These are phyloP conservation scores for Penicillium soppii DNA, from an alignment of 495 filamentous ascomycete genomes.

Conservation along the genomic window DNA sequence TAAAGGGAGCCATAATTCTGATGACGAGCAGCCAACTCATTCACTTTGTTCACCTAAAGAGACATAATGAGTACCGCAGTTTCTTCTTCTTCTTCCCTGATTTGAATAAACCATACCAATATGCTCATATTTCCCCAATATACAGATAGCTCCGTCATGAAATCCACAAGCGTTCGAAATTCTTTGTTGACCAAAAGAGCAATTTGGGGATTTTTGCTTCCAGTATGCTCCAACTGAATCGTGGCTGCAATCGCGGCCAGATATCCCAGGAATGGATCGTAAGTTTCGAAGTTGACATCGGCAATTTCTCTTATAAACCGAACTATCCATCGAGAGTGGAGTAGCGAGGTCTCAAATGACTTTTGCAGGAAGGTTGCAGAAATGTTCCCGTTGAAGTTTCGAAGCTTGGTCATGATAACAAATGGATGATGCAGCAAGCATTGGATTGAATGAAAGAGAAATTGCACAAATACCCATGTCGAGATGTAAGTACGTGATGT, in stretches of 20 bases:
- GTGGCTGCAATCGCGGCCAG: conserved; percentile 32
- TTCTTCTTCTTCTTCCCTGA: no score
- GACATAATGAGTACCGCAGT: not conserved
- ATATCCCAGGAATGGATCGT: conserved; percentile 30
- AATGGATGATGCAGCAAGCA: conserved; percentile 31
- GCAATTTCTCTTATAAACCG: conserved; percentile 28
- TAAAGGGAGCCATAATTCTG: conserved; percentile 29
- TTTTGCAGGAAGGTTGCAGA: conserved; percentile 33
- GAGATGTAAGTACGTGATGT: conserved; percentile 20
- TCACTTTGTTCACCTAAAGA: conserved; percentile 16
- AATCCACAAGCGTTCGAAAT: conserved; percentile 24
- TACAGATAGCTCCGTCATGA: conserved; percentile 20
- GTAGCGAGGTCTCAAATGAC: conserved; percentile 29
- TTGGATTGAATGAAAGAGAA: conserved; percentile 30
- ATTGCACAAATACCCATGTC: conserved; percentile 31
- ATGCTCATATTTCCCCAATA: conserved; percentile 26
- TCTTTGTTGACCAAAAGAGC: conserved; percentile 25
- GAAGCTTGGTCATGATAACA: conserved; percentile 31
- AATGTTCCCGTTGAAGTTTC: conserved; percentile 25
- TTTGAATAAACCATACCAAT: conserved; percentile 16
- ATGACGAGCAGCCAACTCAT: conserved; percentile 22
- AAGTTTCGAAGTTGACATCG: conserved; percentile 15
- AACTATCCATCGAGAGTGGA: conserved; percentile 32
- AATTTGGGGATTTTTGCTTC: conserved; percentile 25
- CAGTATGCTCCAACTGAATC: conserved; percentile 29